phyloP scores from a whole-genome alignment of 805 yeast genomes.

The Starmera amethionina region DNA sequence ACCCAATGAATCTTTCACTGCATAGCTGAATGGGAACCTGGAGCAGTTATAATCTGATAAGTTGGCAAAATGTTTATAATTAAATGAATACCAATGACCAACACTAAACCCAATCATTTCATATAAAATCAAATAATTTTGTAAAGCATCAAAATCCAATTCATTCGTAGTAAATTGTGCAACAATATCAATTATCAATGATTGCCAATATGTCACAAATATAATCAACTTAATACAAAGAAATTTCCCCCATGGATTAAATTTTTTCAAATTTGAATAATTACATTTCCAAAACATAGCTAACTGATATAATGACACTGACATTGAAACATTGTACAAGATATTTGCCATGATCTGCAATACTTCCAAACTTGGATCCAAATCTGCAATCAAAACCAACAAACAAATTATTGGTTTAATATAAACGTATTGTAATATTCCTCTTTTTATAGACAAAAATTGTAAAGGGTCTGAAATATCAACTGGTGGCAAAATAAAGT shows the following conservation, averaged over 20 bases:
- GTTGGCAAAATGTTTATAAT: constrained; percentile 61
- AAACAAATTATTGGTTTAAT: constrained; percentile 75
- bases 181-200: constrained; percentile 16
- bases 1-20: constrained; percentile 71
- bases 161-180: too few species aligned
- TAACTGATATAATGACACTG: constrained; percentile 71
- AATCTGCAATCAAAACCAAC: constrained; percentile 36
- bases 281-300: constrained; percentile 92
- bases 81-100: constrained; percentile 84
- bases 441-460: constrained; percentile 68
- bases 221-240: constrained; percentile 87
- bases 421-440: constrained; percentile 92
- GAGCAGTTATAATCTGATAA: constrained; percentile 57
- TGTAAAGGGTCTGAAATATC: constrained; percentile 84
- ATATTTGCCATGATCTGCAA: too few species aligned
- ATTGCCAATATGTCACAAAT: constrained; percentile 99
- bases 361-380: constrained; percentile 4
- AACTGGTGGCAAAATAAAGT: constrained; percentile 40
- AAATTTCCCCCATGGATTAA: constrained; percentile 87
- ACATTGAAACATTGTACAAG: constrained; percentile 70
- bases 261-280: constrained; percentile 64
- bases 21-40: constrained; percentile 48
- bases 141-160: too few species aligned
- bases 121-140: constrained; percentile 63
- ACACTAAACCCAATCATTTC: constrained; percentile 82